phyloP scores from a whole-genome alignment of 331 rosid species.

The Arachis monticola region DNA sequence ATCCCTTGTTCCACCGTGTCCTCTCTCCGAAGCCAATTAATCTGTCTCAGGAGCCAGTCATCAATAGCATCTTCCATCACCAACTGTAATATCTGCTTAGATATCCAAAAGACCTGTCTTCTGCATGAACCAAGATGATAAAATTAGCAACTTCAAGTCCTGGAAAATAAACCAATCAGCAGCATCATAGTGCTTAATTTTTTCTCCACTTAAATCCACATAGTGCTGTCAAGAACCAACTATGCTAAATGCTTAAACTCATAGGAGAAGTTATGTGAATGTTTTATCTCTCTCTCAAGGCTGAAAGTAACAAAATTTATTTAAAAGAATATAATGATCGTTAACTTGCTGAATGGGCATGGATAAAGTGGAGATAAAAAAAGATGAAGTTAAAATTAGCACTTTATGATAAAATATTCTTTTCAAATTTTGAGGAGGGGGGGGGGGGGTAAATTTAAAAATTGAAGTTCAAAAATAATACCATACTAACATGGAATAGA shows the following conservation, averaged over 20 bases:
- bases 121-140: conserved; percentile 51
- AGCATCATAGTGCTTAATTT: conserved; percentile 6
- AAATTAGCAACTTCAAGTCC: conserved; percentile 35
- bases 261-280: neutral
- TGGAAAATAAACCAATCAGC: conserved; percentile 29
- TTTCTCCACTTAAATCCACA: conserved; percentile 21
- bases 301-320: conserved; percentile 25
- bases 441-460: neutral
- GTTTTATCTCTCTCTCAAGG: neutral
- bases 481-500: neutral
- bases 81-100: conserved; percentile 90
- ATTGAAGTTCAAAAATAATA: neutral
- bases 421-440: neutral
- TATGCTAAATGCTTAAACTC: neutral
- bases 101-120: conserved; percentile 97
- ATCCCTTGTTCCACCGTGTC: conserved; percentile 80
- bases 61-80: conserved; percentile 98
- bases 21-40: conserved; percentile 87
- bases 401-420: conserved; percentile 25
- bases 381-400: conserved; percentile 3
- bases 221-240: conserved; percentile 13
- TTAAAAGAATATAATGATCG: neutral
- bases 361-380: conserved; percentile 28
- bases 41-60: conserved; percentile 89
- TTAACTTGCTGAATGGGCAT: conserved; percentile 18